Conservation (phyloP, 2,329 filamentous ascomycete species). For the Blastomyces percursus region DNA sequence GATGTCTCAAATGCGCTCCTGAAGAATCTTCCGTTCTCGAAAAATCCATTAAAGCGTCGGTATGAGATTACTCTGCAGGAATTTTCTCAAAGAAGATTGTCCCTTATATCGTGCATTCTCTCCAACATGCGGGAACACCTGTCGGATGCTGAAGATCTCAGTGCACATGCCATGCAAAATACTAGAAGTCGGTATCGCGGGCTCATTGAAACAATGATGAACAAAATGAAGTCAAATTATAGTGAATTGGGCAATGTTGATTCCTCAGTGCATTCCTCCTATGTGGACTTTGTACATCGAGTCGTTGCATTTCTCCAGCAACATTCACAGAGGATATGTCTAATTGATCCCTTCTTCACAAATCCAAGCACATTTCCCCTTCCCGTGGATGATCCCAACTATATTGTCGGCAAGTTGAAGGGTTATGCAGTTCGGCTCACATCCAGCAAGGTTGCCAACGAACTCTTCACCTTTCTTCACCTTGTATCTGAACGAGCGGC, state of each 20-base stretch:
- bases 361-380: conserved; percentile 50
- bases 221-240: conserved; percentile 51
- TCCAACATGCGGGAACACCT: conserved; percentile 49
- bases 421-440: conserved; percentile 46
- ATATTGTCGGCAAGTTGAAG: conserved; percentile 51
- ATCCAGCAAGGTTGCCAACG: conserved; percentile 40
- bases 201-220: conserved; percentile 48
- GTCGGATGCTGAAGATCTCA: conserved; percentile 26
- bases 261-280: conserved; percentile 37
- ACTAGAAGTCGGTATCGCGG: conserved; percentile 37
- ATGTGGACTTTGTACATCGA: conserved; percentile 51
- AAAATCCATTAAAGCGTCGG: conserved; percentile 23
- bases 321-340: conserved; percentile 45
- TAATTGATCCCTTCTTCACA: conserved; percentile 49
- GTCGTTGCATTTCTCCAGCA: conserved; percentile 51
- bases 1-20: conserved; percentile 39
- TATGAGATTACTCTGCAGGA: conserved; percentile 43
- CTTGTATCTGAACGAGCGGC: conserved; percentile 49
- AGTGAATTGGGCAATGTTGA: conserved; percentile 38
- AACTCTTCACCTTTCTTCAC: conserved; percentile 49
- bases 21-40: conserved; percentile 47
- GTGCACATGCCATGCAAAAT: conserved; percentile 27
- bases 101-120: conserved; percentile 45
- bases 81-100: conserved; percentile 44
- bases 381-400: conserved; percentile 49